phyloP scores from a whole-genome alignment of 768 basidiomycete genomes.

The Mycena filopes region DNA sequence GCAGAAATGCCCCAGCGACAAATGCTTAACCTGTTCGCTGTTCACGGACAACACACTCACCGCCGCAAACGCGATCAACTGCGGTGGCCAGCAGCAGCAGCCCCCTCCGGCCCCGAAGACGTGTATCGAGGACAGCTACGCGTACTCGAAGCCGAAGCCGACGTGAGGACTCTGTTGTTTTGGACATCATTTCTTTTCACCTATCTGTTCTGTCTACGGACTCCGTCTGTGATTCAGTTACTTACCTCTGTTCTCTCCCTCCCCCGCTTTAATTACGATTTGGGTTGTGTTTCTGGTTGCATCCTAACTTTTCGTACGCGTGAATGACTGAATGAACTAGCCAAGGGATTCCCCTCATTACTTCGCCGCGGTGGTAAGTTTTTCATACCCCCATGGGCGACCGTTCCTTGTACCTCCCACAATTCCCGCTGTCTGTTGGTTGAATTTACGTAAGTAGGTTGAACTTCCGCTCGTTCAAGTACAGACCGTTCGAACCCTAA shows the following conservation, averaged over 20 bases:
- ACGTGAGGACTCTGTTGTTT: background rate
- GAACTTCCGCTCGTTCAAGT: background rate
- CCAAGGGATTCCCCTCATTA: too few relatives aligned
- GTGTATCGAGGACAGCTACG: constrained; percentile 22
- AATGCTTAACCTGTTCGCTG: constrained; percentile 28
- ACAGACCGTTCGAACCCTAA: background rate
- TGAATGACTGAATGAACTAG: too few relatives aligned
- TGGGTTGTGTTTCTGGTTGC: too few relatives aligned
- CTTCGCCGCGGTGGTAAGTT: background rate
- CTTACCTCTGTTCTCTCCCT: too few relatives aligned
- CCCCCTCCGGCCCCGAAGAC: background rate
- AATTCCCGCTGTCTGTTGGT: constrained; percentile 2
- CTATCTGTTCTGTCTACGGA: too few relatives aligned
- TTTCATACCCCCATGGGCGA: background rate
- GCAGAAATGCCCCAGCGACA: background rate
- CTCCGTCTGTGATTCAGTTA: too few relatives aligned
- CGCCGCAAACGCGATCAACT: constrained; percentile 20
- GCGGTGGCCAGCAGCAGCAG: constrained; percentile 27
- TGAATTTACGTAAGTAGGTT: background rate
- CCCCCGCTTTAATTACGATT: background rate
- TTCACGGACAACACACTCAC: constrained; percentile 1
- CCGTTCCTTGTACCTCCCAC: constrained; percentile 6
- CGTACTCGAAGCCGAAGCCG: background rate
- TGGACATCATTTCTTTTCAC: too few relatives aligned
- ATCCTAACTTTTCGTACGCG: too few relatives aligned